Base-by-base conservation (phyloP, 257 asterid genomes). In the Gentiana dahurica region DNA sequence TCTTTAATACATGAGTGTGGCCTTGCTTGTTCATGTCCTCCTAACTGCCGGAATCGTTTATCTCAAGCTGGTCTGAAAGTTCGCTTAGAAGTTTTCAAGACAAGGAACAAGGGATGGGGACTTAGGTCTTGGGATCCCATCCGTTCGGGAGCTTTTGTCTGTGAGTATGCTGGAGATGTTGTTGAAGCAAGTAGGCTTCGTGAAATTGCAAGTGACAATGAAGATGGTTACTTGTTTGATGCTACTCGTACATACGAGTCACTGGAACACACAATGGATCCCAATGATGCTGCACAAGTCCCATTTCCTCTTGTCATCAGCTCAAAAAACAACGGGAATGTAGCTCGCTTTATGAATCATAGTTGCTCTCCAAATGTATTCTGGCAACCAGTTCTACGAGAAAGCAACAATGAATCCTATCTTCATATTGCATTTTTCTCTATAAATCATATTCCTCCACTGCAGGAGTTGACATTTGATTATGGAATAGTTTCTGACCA, bases 91-190 rank as follows among this genome's bases (percentile, higher is more conserved):
- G 94, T 91, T 71, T 91, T 91, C 49, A 91, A 78, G 76, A 91
- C 98, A 46, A 79, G 72, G 70, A 76, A 79, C 68, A 67, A 77
- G 71, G 97, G 97, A 32, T 91, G 98, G 98, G 98, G 98, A 47
- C 95, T 91, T 60, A 81, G 98, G 70, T 91, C 98, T 2, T 91
- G 93, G 95, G 97, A 91, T 64, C 85, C 95, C 32, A 87, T 91
- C 34, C 93, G 95, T 11, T 75, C 81, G 8, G 98, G 98, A 49
- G 74, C 83, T 45, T 91, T 83, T 70, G 73, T 91, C 41, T 91
- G 95, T 54, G 96, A 91, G 77, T 91, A 87, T 77, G 96, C 92
- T 0, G 98, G 98, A 55, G 98, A 91, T 66, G 80, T 74, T 32
- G 59, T 81, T 45, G 76, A 75, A 55, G 72, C 72, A 33, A 58